Evolutionary conservation across 2,329 filamentous ascomycete genomes (phyloP).

Genomic region (Colletotrichum tropicicola): DNA sequence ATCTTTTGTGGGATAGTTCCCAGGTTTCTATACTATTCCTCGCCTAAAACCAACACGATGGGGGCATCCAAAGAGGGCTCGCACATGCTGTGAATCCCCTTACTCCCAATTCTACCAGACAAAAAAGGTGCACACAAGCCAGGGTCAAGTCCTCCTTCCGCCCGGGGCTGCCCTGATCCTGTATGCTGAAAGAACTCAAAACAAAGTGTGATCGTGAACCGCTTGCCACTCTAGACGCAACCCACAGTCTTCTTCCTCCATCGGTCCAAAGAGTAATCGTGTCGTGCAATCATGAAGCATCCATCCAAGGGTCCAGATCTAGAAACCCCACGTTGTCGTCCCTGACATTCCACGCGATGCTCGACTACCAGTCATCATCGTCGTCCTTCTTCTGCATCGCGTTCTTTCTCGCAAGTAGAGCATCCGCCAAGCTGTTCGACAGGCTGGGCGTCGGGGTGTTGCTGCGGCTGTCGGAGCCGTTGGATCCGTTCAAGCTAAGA

Average conservation of each 20-base stretch:
- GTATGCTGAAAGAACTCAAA: conserved; percentile 28
- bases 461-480: conserved; percentile 70
- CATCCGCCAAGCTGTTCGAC: conserved; percentile 79
- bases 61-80: conserved; percentile 28
- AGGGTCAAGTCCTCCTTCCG: conserved; percentile 18
- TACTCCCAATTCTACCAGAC: conserved; percentile 26
- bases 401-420: conserved; percentile 78
- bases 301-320: conserved; percentile 22
- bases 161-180: conserved; percentile 30
- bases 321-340: conserved; percentile 19
- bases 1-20: conserved; percentile 16
- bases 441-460: conserved; percentile 77
- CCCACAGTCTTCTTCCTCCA: conserved; percentile 19
- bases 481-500: conserved; percentile 67
- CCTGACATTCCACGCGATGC: conserved; percentile 21
- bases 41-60: conserved; percentile 27
- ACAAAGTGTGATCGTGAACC: conserved; percentile 17
- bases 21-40: conserved; percentile 27
- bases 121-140: conserved; percentile 20
- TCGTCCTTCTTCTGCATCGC: conserved; percentile 77
- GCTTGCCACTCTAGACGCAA: conserved; percentile 17
- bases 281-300: conserved; percentile 32
- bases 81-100: conserved; percentile 23
- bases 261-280: conserved; percentile 27
- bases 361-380: conserved; percentile 72